Evolutionary conservation across 2,329 filamentous ascomycete species (phyloP), one percentile per base, ranked within the genome.

Genomic region (Daldinia sp.): DNA sequence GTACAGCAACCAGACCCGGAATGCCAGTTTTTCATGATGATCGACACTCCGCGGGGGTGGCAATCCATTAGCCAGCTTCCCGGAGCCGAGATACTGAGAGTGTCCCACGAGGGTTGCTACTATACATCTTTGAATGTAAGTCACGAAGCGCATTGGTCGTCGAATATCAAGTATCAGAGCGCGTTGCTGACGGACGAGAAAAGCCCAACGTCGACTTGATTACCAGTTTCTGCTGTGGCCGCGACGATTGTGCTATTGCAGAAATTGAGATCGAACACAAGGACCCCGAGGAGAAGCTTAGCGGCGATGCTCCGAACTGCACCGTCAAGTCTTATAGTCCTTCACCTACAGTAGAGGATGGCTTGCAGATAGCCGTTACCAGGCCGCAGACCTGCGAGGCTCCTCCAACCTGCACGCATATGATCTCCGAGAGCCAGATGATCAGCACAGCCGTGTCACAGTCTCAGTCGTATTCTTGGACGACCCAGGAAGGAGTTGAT

Each of bases 171-270:
- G 2, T 8, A n/a, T 5, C 10, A 17, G 27, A 29, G 6, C 25
- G 11, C n/a, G 3, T 4, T 21, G 25, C 39, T 56, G 25, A 61
- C 39, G 30, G 23, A n/a, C n/a, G 19, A 51, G 41, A 29, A 55
- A 29, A 67, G 65, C 51, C 55, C 4, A 55, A 60, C 47, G 49
- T 58, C 25, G 27, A 45, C 41, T 19, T 67, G 27, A 67, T 67
- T 10, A 63, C 65, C 2, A 67, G 62, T 13, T 67, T 41, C 34
- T 67, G 65, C 45, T 67, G 65, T 15, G 65, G 65, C 4, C 21
- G 23, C 3, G 65, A 55, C 30, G 65, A 67, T 30, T 67, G 65
- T 27, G 43, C 52, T 11, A 10, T 50, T 7, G 58, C 59, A 7
- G 59, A 65, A 21, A 48, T 67, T 19, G 65, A 67, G 23, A 35